phyloP scores from a whole-genome alignment of 441 rosid species.

The Mallotus repandus region DNA sequence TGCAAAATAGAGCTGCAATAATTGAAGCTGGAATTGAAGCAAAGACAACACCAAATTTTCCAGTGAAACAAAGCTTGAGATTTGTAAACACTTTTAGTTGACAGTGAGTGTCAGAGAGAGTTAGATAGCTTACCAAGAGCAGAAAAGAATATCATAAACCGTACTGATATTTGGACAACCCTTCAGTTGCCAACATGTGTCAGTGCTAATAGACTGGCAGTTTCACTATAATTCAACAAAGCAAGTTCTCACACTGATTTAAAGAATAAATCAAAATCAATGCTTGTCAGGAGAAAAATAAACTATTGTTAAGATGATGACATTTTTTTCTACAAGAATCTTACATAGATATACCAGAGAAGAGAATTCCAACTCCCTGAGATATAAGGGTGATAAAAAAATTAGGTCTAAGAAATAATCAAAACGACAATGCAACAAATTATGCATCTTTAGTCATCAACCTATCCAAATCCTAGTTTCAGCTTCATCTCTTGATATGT shows the following conservation, averaged over 20 bases:
- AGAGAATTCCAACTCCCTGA: slow-evolving; percentile 87
- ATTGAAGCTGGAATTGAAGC: slow-evolving; percentile 95
- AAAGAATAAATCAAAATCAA: not conserved
- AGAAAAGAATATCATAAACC: slow-evolving; percentile 98
- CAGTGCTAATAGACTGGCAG: slow-evolving; percentile 81
- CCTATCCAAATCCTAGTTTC: not conserved
- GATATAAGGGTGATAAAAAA: slow-evolving; percentile 9
- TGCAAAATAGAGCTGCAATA: slow-evolving; percentile 79
- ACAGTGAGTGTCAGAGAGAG: not conserved
- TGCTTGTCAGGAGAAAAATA: not conserved
- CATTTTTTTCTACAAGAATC: slow-evolving; percentile 22
- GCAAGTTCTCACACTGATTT: slow-evolving; percentile 14
- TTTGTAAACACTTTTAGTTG: not conserved
- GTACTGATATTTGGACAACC: slow-evolving; percentile 91
- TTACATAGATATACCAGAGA: slow-evolving; percentile 86
- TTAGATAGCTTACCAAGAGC: slow-evolving; percentile 49
- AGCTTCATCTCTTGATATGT: not conserved
- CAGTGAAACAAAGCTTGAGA: slow-evolving; percentile 34
- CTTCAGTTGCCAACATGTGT: slow-evolving; percentile 94
- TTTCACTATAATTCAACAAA: slow-evolving; percentile 57
- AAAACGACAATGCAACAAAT: not conserved
- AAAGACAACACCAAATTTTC: slow-evolving; percentile 94
- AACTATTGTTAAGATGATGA: not conserved
- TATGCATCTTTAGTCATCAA: not conserved
- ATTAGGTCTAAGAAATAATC: not conserved